Evolutionary conservation across 371 early-diverging fungal species (phyloP), one percentile per base, ranked within the genome.

Genomic region (Rhizopus delemar): DNA sequence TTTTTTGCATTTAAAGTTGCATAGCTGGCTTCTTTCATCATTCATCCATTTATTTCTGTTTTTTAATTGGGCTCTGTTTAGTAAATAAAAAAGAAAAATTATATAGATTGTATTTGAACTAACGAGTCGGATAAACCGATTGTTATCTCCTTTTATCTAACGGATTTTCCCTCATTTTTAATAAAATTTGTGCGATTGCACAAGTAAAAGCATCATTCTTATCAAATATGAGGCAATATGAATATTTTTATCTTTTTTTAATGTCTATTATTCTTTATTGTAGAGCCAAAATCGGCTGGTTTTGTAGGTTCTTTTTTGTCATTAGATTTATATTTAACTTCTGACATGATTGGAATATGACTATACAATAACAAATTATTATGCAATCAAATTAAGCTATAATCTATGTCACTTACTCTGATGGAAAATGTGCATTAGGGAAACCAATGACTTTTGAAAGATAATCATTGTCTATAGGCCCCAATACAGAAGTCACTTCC

Each of bases 341-440:
- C 86, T 22, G 84, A 77, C 74, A 83, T 71, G 31, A 87, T 73
- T 12, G 82, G 73, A 16, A 87, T 79, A 62, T 87, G 81, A 56
- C 80, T 80, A 54, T 4, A 56, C 15, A 36, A 60, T 35, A n/a
- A 41, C 39, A 56, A 41, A 63, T 11, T 35, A 57, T 0, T 22
- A 22, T 22, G 22, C 22, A 29, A 34, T 16, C 13, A 36, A 11
- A 12, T 8, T 41, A 22, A 46, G 31, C 29, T 8, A 12, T 35
- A 15, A 33, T 54, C 4, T 6, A 57, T 5, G 8, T 2, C 22
- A 86, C 83, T 72, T 86, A 90, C 76, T 98, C 98, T 31, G 95
- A 94, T 2, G 98, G 97, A 60, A 93, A 92, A 65, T 95, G 94
- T 0, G 89, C 81, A 61, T 91, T 93, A 34, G 99, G 99, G 69